phyloP scores from a whole-genome alignment of 2,329 filamentous ascomycete genomes.

The Xylaria sp. region DNA sequence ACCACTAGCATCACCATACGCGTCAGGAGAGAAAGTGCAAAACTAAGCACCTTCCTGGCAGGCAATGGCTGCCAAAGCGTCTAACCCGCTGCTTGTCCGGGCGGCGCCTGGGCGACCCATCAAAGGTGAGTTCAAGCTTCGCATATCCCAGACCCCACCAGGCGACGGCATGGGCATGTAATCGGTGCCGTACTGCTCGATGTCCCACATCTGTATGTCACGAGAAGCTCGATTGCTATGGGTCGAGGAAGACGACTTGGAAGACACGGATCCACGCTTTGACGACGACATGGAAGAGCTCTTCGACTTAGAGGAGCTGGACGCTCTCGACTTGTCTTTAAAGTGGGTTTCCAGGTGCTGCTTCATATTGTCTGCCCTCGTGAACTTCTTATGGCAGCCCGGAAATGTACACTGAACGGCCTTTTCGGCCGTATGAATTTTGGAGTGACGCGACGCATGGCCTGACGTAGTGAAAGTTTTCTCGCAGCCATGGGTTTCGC shows the following conservation, averaged over 20 bases:
- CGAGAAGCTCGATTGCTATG: constrained; percentile 47
- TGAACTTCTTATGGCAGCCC: constrained; percentile 83
- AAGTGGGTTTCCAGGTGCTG: constrained; percentile 83
- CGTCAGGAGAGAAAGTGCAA: background rate
- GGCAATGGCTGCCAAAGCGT: constrained; percentile 65
- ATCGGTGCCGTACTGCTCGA: constrained; percentile 52
- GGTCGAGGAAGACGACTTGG: constrained; percentile 49
- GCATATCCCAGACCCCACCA: constrained; percentile 59
- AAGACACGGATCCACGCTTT: constrained; percentile 36
- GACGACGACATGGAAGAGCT: constrained; percentile 37
- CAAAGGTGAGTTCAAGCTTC: constrained; percentile 57
- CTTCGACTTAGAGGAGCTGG: constrained; percentile 51
- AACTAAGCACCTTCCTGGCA: constrained; percentile 58
- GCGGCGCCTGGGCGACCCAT: constrained; percentile 56
- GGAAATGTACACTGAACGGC: constrained; percentile 73
- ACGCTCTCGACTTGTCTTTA: constrained; percentile 66
- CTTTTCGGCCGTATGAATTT: constrained; percentile 86
- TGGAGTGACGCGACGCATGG: constrained; percentile 85
- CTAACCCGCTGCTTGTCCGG: constrained; percentile 62
- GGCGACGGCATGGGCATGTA: constrained; percentile 52
- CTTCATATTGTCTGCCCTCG: constrained; percentile 87
- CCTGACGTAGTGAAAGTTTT: constrained; percentile 87
- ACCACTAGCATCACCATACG: background rate
- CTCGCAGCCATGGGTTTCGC: constrained; percentile 75
- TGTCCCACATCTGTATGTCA: constrained; percentile 55